Percentiles rank a stretch among this genome's conserved stretches.
Evolutionary conservation across 495 filamentous ascomycete species (phyloP).

Genomic region (Astrothelium macrocarpum): DNA sequence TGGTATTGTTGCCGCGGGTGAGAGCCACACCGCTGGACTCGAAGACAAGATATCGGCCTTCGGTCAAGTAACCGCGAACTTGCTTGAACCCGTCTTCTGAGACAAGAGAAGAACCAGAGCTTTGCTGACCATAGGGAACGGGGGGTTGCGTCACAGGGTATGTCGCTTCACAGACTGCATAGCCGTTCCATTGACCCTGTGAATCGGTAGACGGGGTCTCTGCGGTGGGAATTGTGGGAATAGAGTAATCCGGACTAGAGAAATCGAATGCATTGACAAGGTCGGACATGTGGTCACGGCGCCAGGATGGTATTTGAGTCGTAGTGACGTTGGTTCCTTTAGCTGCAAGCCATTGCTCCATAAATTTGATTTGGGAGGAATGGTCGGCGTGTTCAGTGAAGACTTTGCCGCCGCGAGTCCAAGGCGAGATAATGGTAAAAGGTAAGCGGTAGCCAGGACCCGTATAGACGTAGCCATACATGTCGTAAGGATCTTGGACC

Average conservation of each 20-base stretch:
- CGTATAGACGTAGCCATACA: slow-evolving; percentile 40
- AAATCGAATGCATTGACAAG: slow-evolving; percentile 46
- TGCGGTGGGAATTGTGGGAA: slow-evolving; percentile 38
- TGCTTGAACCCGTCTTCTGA: slow-evolving; percentile 44
- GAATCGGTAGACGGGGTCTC: slow-evolving; percentile 29
- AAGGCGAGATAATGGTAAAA: slow-evolving; percentile 48
- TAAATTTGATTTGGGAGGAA: slow-evolving; percentile 48
- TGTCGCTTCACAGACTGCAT: slow-evolving; percentile 34
- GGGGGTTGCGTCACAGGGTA: slow-evolving; percentile 33
- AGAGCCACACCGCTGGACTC: slow-evolving; percentile 18
- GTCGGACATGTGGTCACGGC: slow-evolving; percentile 46
- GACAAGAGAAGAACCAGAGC: slow-evolving; percentile 12
- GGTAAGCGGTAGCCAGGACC: slow-evolving; percentile 47
- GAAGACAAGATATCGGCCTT: slow-evolving; percentile 37
- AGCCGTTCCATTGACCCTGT: slow-evolving; percentile 37
- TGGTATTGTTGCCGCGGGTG: slow-evolving; percentile 11
- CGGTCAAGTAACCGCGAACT: slow-evolving; percentile 43
- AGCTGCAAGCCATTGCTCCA: slow-evolving; percentile 44
- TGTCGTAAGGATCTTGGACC: slow-evolving; percentile 43
- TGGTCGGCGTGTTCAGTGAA: slow-evolving; percentile 49
- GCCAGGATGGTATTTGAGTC: slow-evolving; percentile 43
- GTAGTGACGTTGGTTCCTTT: slow-evolving; percentile 42
- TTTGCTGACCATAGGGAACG: slow-evolving; percentile 42
- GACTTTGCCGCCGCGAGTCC: slow-evolving; percentile 46
- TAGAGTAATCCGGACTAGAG: slow-evolving; percentile 39